phyloP scores from a whole-genome alignment of 177 flowering plant genomes.

The Tripterygium wilfordii region DNA sequence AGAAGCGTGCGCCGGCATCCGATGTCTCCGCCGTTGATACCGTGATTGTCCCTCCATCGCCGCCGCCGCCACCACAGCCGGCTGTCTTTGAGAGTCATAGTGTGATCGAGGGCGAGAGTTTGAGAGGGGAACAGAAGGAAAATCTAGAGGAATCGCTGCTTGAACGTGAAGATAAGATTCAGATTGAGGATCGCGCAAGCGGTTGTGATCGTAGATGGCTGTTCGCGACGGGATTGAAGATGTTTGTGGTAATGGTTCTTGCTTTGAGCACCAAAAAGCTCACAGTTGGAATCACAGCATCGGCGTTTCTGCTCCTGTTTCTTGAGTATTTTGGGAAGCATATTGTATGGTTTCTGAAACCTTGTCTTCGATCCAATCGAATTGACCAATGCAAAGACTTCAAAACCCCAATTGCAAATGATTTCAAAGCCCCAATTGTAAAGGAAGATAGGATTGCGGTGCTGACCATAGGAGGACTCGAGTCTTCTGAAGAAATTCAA shows the following conservation, averaged over 20 bases:
- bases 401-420: not conserved
- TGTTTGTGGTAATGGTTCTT: constrained; percentile 36
- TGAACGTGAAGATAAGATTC: not conserved
- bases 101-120: too few relatives aligned
- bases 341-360: constrained; percentile 10
- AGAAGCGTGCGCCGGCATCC: constrained; percentile 1
- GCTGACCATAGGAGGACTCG: not conserved
- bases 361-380: constrained; percentile 11
- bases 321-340: constrained; percentile 32
- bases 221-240: not conserved
- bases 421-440: not conserved
- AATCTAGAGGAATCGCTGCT: not conserved
- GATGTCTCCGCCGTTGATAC: not conserved
- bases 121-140: not conserved
- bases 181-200: not conserved
- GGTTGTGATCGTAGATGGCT: not conserved
- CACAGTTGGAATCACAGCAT: constrained; percentile 44
- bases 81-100: too few relatives aligned
- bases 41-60: not conserved
- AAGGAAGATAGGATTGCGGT: not conserved
- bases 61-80: constrained; percentile 1
- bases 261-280: constrained; percentile 50
- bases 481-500: constrained; percentile 22
- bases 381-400: not conserved
- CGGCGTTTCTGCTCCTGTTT: constrained; percentile 46